Percentiles rank a stretch among this genome's conserved stretches.
These are phyloP conservation scores for Ilex aquifolium DNA, from an alignment of 257 asterid genomes.

Conservation along the genomic window DNA sequence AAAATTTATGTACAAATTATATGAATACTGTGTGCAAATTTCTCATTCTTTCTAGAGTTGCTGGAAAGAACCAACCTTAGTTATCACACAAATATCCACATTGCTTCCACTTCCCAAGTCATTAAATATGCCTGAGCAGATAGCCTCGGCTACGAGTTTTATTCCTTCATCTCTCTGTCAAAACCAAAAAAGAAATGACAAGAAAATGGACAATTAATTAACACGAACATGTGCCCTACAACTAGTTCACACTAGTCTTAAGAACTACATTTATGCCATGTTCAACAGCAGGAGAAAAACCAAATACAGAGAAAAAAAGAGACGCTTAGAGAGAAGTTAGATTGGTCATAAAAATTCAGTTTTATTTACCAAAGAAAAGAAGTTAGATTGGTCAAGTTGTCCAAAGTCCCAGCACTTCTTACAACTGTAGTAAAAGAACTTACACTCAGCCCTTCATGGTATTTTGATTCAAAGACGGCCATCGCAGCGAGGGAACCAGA, in stretches of 20 bases:
- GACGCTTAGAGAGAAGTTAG: too few relatives aligned
- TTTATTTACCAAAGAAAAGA: too few relatives aligned
- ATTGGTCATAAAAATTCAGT: too few relatives aligned
- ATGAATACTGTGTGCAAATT: background rate
- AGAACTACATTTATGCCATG: too few relatives aligned
- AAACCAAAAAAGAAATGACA: background rate
- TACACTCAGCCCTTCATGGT: constrained; percentile 78
- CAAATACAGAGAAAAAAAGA: too few relatives aligned
- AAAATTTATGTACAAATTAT: background rate
- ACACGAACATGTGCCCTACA: too few relatives aligned
- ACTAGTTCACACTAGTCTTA: too few relatives aligned
- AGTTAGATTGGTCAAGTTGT: too few relatives aligned
- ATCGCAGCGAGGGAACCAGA: constrained; percentile 99
- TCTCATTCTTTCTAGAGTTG: background rate
- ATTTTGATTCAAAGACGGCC: constrained; percentile 84
- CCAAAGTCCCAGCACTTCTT: background rate
- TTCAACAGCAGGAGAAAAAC: too few relatives aligned
- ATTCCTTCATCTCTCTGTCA: constrained; percentile 83
- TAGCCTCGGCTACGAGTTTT: constrained; percentile 78
- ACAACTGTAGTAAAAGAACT: constrained; percentile 24
- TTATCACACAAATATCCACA: constrained; percentile 79
- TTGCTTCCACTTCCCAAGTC: constrained; percentile 99
- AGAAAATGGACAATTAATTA: too few relatives aligned
- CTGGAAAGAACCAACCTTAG: constrained; percentile 50
- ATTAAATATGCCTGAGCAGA: constrained; percentile 84